Evolutionary conservation across 495 filamentous ascomycete genomes (phyloP), one percentile per base, ranked within the genome.

Genomic region (Aspergillus indologenus): DNA sequence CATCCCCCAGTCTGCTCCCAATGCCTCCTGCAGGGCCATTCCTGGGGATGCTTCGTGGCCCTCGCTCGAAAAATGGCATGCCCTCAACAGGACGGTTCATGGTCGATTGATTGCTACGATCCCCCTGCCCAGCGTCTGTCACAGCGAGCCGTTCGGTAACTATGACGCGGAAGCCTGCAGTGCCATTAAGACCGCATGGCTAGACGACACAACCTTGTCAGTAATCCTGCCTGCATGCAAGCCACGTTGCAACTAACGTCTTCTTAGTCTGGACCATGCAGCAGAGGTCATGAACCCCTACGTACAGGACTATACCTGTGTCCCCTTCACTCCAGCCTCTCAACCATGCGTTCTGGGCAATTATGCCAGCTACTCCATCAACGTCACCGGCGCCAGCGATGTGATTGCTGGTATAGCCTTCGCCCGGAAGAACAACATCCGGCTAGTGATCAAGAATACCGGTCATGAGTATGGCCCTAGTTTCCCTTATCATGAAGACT

Each of bases 391-490:
- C 1, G 54, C 62, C 7, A 59, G 52, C 3, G 63, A 79, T 53
- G 61, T 76, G 1, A 20, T 61, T 2, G 52, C 57, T 9, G 65
- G 57, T 7, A 63, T 83, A 40, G 70, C 75, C 46, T 84, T 78
- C 54, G 81, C 83, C 1, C 65, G 72, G 12, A 48, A 76, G 34
- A 71, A 81, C 59, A 84, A 81, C 61, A 66, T 87, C 21, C 75
- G 82, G n/a, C 60, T 87, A 15, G 72, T 86, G 23, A 74, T 87
- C 40, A 83, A 81, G 26, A 85, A 86, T 61, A 87, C 84, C 0
- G 85, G 85, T 1, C 68, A 73, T 61, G 69, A 80, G 81, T 62
- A 78, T 77, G 57, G 60, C 81, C 24, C 71, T 78, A 20, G 58
- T 83, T 42, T 65, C 80, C 14, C 8, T 1, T n/a, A 31, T 43